A percentile compares a stretch with the other conserved stretches of the same genome.
Evolutionary conservation across 352 stramenopile species (phyloP).

Genomic region (Hyaloperonospora brassicae): DNA sequence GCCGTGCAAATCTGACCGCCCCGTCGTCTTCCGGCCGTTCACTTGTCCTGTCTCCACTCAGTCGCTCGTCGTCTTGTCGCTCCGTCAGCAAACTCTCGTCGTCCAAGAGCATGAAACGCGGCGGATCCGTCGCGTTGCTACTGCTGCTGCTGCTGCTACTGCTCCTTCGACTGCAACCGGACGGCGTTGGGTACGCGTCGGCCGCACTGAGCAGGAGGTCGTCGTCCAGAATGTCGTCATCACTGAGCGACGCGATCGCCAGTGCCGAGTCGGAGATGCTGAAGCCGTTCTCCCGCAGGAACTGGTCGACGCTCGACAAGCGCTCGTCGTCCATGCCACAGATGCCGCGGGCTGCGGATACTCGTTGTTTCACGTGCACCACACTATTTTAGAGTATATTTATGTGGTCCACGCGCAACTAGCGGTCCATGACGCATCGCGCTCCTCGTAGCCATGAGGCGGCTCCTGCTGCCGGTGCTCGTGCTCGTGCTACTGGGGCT

Average conservation of each 20-base stretch:
- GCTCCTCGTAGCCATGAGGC: not conserved
- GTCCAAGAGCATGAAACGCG: conserved; percentile 56
- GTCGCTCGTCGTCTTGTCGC: conserved; percentile 6
- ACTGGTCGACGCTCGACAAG: conserved; percentile 70
- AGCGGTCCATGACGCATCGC: not conserved
- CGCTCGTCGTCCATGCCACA: conserved; percentile 32
- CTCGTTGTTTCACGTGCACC: not conserved
- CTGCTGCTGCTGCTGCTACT: not conserved
- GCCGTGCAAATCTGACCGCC: not conserved
- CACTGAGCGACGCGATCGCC: conserved; percentile 31
- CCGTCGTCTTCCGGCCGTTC: conserved; percentile 8
- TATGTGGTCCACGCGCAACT: not conserved
- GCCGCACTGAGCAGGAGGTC: conserved; percentile 37
- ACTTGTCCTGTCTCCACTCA: conserved; percentile 20
- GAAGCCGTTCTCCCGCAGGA: conserved; percentile 73
- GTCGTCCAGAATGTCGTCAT: conserved; percentile 25
- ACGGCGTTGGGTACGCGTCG: conserved; percentile 14
- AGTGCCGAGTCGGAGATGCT: conserved; percentile 32
- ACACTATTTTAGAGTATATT: not conserved
- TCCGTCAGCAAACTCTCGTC: conserved; percentile 42
- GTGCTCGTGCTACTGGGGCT: conserved; percentile 25
- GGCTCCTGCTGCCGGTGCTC: conserved; percentile 17
- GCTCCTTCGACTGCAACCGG: not conserved
- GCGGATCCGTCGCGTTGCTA: conserved; percentile 13
- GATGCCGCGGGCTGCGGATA: too few relatives aligned